phyloP scores from a whole-genome alignment of 495 filamentous ascomycete genomes.

The Penicillium angulare region DNA sequence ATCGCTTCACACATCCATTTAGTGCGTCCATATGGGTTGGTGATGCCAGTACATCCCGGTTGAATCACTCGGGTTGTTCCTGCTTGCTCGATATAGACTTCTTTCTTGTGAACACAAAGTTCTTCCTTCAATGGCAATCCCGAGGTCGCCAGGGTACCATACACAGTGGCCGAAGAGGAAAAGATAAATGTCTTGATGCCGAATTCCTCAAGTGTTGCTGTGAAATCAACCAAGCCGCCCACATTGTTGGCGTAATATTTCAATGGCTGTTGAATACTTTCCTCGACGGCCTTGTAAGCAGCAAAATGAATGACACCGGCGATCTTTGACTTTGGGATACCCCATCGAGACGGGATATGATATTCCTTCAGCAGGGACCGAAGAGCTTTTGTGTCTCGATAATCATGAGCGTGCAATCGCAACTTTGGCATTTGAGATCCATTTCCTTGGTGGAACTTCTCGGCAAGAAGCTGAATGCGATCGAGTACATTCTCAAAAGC shows the following conservation, averaged over 20 bases:
- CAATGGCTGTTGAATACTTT: constrained; percentile 52
- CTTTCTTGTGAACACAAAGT: constrained; percentile 55
- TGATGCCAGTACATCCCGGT: constrained; percentile 53
- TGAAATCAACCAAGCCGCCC: constrained; percentile 59
- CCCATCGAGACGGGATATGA: constrained; percentile 32
- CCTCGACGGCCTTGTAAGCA: constrained; percentile 57
- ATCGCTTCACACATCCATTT: constrained; percentile 68
- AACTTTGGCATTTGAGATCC: constrained; percentile 48
- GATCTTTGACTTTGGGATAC: constrained; percentile 50
- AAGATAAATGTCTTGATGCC: constrained; percentile 66
- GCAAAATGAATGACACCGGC: constrained; percentile 64
- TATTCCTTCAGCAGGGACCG: constrained; percentile 41
- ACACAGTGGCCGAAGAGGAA: constrained; percentile 65
- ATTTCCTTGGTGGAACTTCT: constrained; percentile 45
- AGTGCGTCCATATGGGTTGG: constrained; percentile 63
- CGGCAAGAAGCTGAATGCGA: constrained; percentile 49
- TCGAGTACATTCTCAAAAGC: constrained; percentile 53
- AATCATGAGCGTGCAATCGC: constrained; percentile 58
- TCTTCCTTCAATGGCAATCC: constrained; percentile 58
- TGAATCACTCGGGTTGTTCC: constrained; percentile 31
- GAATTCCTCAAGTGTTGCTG: constrained; percentile 52
- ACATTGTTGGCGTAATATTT: constrained; percentile 68
- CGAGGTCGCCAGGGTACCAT: constrained; percentile 54
- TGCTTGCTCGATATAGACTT: constrained; percentile 28
- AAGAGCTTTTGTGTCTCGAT: constrained; percentile 48